Evolutionary conservation across 2,329 filamentous ascomycete species (phyloP).

Genomic region (Neoscytalidium dimidiatum): DNA sequence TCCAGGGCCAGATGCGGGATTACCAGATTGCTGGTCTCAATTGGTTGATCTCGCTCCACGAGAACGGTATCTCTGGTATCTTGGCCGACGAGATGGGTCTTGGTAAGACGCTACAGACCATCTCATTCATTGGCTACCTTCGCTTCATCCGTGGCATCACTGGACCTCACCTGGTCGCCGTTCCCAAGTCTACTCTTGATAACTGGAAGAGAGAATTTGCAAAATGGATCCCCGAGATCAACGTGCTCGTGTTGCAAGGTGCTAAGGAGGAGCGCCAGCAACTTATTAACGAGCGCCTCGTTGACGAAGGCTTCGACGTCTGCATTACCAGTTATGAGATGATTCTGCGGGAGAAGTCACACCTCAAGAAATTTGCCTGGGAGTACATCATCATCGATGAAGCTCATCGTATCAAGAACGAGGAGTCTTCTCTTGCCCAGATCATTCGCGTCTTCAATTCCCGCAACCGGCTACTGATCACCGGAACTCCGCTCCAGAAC

Average conservation of each 20-base stretch:
- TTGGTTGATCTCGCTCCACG: constrained; percentile 95
- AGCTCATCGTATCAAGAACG: constrained; percentile 98
- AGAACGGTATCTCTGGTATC: constrained; percentile 98
- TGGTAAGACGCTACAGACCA: constrained; percentile 96
- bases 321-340: constrained; percentile 99
- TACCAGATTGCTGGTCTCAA: constrained; percentile 96
- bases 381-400: constrained; percentile 99
- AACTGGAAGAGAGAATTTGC: constrained; percentile 97
- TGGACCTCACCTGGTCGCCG: constrained; percentile 86
- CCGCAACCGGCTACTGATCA: constrained; percentile 91
- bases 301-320: constrained; percentile 94
- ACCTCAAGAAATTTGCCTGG: constrained; percentile 97
- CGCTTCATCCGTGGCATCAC: constrained; percentile 87
- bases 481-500: constrained; percentile 94
- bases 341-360: constrained; percentile 92
- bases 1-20: constrained; percentile 88
- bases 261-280: constrained; percentile 89
- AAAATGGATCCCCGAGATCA: constrained; percentile 93
- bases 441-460: constrained; percentile 97
- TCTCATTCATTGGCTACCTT: constrained; percentile 92
- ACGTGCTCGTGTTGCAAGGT: constrained; percentile 90
- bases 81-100: constrained; percentile 98
- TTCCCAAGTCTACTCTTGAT: constrained; percentile 96
- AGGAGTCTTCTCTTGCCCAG: constrained; percentile 93
- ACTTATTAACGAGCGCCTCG: constrained; percentile 86